Conservation (phyloP, 208 protist genomes). For the Polymyxa betae region DNA sequence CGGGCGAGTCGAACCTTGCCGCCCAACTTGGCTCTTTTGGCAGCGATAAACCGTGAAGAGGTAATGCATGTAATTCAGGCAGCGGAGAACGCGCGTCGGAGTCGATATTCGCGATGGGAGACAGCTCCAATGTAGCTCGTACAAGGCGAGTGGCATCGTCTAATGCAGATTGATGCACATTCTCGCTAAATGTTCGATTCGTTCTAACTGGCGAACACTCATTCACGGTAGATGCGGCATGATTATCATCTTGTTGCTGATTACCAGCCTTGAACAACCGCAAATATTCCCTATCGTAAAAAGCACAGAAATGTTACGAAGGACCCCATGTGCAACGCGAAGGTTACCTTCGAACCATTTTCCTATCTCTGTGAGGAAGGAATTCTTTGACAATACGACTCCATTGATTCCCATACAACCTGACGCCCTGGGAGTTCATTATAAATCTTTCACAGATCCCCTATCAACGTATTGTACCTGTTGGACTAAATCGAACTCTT, state of each 20-base stretch:
- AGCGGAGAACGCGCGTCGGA: neutral
- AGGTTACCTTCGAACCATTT: neutral
- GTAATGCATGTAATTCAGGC: neutral
- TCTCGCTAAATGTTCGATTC: too few species aligned
- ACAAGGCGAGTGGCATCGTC: too few species aligned
- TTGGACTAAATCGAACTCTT: conserved; percentile 4
- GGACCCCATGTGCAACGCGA: neutral
- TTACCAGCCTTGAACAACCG: neutral
- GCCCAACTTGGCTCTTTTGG: neutral
- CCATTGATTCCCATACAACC: neutral
- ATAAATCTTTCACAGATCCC: neutral
- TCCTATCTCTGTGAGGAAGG: neutral
- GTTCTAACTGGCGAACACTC: too few species aligned
- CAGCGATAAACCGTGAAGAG: neutral
- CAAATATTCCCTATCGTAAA: neutral
- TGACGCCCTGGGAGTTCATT: neutral
- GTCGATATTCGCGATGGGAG: neutral
- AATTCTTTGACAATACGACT: neutral
- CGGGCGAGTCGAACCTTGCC: neutral
- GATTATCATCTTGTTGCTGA: neutral
- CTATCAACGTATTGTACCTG: neutral
- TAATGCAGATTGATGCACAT: too few species aligned
- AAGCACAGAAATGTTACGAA: neutral
- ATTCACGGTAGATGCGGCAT: neutral
- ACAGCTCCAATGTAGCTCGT: too few species aligned